Base-by-base conservation (phyloP, 306 rosid genomes). In the Sphenostylis stenocarpa region DNA sequence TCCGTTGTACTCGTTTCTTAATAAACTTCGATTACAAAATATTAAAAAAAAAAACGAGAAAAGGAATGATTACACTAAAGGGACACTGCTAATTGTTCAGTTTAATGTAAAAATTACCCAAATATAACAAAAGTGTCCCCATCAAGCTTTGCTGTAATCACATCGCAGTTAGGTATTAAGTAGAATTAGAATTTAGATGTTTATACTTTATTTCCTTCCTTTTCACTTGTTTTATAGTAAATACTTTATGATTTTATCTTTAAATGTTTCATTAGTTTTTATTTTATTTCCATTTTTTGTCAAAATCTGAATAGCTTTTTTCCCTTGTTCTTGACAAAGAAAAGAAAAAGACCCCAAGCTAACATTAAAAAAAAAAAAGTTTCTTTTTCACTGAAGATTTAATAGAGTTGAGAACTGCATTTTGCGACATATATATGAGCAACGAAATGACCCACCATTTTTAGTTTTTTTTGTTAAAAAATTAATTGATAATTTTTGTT, bases 81-180 rank as follows among this genome's bases (percentile, higher is more conserved):
- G n/a, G 26, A 34, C 45, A 62, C 19, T 33, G 26, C n/a, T 7
- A 33, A 7, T 20, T 26, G 28, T 1, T 21, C 13, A 36, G 16
- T 33, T 36, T 48, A 34, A 48, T 7, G 17, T 49, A 47, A 47
- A 68, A 39, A 19, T 10, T 14, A 41, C 13, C 58, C 34, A 38
- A n/a, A 28, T 31, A 23, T 48, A 41, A 82, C 61, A 43, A 76
- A 62, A 52, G 23, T 72, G 75, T 82, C 74, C 44, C 73, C 70
- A 33, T 82, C 78, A 52, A 71, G 75, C 73, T 77, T 70, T 70
- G 85, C 55, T 63, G 78, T 60, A 63, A 81, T 68, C 72, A 67
- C 81, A 2, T 34, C 17, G 28, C 65, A 15, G 7, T 13, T 58
- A 15, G 66, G 65, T 28, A 13, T 15, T 28, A 58, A 58, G 28